Evolutionary conservation across 306 rosid species (phyloP), one percentile per base, ranked within the genome.

Genomic region (Mucuna pruriens): DNA sequence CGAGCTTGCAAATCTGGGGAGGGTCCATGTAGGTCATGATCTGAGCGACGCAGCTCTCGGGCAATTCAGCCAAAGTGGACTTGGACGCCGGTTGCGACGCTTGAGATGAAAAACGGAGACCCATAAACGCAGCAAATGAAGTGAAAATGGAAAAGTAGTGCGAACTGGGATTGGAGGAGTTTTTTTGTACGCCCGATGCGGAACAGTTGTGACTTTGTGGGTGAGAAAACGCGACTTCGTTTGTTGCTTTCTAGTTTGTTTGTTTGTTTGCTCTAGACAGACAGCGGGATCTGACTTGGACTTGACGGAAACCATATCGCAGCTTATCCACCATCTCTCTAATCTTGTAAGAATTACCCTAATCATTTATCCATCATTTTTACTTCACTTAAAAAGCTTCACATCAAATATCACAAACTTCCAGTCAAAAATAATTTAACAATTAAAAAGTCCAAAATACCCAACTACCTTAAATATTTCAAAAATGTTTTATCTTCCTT

Each of bases 21-120:
- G 99, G 98, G n/a, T 86, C 91, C 94, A 95, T 81, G 57, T 88
- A 84, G 0, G 74, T 83, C 66, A 95, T 74, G 73, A 93, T 87
- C 71, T 52, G 48, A 15, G 99, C 98, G 2, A 85, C 88, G 52
- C 97, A 93, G 38, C 90, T 76, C 86, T 95, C 99, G 4, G 99
- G 98, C 42, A 95, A 85, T 19, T 95, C 94, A 1, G 89, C 99
- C 39, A 95, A 85, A 31, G 78, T 64, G 11, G 16, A 71, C 75
- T 9, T n/a, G 0, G 52, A 22, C 10, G 75, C 0, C n/a, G 84
- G 48, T 25, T 73, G 34, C 1, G 80, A 40, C 0, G 69, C 3
- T 42, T 17, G 25, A 0, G 65, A 60, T 0, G 84, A 80, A 6
- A 81, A 81, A 0, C 60, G 15, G 49, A 74, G 23, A 55, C 84